These are phyloP conservation scores for Omphalea diandra DNA, from an alignment of 441 rosid genomes.

Conservation along the genomic window DNA sequence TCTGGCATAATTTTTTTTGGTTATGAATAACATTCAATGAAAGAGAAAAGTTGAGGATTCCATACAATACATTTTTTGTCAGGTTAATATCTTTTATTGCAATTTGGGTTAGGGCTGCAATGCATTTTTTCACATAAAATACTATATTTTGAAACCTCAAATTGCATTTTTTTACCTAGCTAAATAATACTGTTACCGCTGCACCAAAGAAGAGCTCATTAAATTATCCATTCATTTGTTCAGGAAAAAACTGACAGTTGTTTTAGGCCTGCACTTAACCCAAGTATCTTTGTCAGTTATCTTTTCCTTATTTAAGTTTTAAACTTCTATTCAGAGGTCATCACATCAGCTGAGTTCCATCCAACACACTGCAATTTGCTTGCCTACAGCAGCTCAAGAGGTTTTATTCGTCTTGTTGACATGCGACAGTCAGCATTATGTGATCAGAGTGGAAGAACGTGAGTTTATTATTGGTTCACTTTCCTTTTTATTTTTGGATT, in stretches of 20 bases:
- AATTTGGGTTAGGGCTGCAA: neutral
- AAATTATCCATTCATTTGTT: conserved; percentile 1
- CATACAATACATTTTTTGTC: neutral
- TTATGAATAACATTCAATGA: neutral
- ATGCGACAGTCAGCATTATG: conserved; percentile 76
- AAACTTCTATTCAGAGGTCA: conserved; percentile 56
- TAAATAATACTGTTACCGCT: neutral
- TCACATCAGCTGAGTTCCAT: conserved; percentile 72
- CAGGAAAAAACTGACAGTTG: neutral
- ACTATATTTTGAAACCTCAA: neutral
- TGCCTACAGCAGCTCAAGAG: conserved; percentile 78
- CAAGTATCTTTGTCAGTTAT: conserved; percentile 1
- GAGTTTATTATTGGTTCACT: conserved; percentile 30
- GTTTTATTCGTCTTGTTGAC: conserved; percentile 61
- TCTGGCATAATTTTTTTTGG: neutral
- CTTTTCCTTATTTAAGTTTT: conserved; percentile 23
- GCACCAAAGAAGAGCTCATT: neutral
- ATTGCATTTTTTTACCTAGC: neutral
- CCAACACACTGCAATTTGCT: conserved; percentile 67
- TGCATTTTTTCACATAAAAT: conserved; percentile 3
- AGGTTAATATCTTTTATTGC: neutral
- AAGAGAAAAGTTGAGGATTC: neutral
- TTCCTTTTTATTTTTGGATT: neutral
- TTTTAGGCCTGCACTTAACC: conserved; percentile 10
- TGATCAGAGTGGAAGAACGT: conserved; percentile 56